Percentiles rank a stretch among this genome's conserved stretches.
Evolutionary conservation across 2,329 filamentous ascomycete species (phyloP).

Genomic region (Plectosphaerella cucumerina): DNA sequence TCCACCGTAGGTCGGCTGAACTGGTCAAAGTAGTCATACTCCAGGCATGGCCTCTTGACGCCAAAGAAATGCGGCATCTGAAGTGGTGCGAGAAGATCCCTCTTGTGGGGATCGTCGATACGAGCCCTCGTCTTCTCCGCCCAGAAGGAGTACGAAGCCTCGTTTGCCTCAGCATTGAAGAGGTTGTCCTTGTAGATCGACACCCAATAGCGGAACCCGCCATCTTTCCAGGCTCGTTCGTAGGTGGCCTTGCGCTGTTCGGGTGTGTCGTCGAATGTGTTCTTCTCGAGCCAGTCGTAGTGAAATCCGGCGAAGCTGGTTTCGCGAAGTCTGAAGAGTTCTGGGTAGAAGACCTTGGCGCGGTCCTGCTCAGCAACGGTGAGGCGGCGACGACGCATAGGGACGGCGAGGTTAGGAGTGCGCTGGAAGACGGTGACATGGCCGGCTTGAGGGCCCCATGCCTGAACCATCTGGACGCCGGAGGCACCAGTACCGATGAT

Average conservation of each 20-base stretch:
- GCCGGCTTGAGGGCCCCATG: constrained; percentile 47
- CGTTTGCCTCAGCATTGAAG: constrained; percentile 40
- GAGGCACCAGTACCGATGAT: constrained; percentile 63
- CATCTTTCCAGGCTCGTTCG: constrained; percentile 42
- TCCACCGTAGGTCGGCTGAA: constrained; percentile 40
- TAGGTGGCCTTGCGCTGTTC: constrained; percentile 45
- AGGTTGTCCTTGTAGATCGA: constrained; percentile 50
- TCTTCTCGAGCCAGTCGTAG: constrained; percentile 50
- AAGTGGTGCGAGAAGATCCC: constrained; percentile 47
- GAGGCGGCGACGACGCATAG: constrained; percentile 38
- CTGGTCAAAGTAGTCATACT: constrained; percentile 41
- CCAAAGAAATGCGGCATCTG: constrained; percentile 51
- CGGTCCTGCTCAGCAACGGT: constrained; percentile 45
- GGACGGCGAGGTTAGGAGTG: constrained; percentile 61
- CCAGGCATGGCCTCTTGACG: constrained; percentile 42
- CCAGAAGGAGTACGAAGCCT: constrained; percentile 53
- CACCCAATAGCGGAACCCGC: constrained; percentile 54
- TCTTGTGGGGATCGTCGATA: constrained; percentile 42
- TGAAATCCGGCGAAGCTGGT: constrained; percentile 55
- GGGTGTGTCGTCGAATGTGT: constrained; percentile 49
- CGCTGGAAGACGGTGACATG: constrained; percentile 60
- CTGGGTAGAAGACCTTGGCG: constrained; percentile 37
- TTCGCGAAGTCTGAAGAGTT: constrained; percentile 49
- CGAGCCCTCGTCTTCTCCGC: constrained; percentile 43
- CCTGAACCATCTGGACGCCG: constrained; percentile 61